Base-by-base conservation (phyloP, 495 filamentous ascomycete genomes). In the Penicillium maclennaniae region DNA sequence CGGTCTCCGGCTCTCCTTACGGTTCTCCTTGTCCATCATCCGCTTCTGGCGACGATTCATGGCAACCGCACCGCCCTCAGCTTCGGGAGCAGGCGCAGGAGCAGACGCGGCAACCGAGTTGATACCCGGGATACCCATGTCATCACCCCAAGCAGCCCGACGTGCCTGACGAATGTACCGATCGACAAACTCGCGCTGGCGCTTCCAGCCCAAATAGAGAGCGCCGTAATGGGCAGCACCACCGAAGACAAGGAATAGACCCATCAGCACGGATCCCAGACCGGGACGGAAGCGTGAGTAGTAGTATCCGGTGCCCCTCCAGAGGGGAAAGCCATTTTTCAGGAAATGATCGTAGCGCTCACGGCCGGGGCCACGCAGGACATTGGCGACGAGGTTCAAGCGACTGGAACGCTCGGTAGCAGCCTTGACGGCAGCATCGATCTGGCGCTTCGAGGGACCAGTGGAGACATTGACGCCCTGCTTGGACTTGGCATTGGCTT, bases 231-330 rank as follows among this genome's bases (percentile, higher is more conserved):
- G 93, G 25, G 84, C 86, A 17, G 73, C 85, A 46, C 95, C 93
- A 31, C 91, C 91, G 38, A 86, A 84, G 34, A 93, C 79, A 48
- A 96, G 62, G 66, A 96, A 90, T n/a, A 95, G 73, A 36, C 92
- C 91, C 10, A 84, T 46, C 46, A 97, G 68, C 43, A 97, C 93
- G 9, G 86, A 85, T 17, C 88, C 90, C 9, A 97, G 74, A 10
- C 93, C 93, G 1, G 93, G 93, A 25, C 93, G 82, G 79, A 90
- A 96, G 7, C 93, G 86, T 49, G 79, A 85, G 73, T 97, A 99
- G 78, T 97, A 97, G 78, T 97, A 99, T 47, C 92, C 95, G 16
- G 93, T 97, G 31, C 95, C 93, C 68, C 88, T 89, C 93, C 95
- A 98, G 44, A 81, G 84, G 10, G 93, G 93, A 71, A 99, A 99